Evolutionary conservation across 2,329 filamentous ascomycete genomes (phyloP), one percentile per base, ranked within the genome.

Genomic region (Exophiala alcalophila): DNA sequence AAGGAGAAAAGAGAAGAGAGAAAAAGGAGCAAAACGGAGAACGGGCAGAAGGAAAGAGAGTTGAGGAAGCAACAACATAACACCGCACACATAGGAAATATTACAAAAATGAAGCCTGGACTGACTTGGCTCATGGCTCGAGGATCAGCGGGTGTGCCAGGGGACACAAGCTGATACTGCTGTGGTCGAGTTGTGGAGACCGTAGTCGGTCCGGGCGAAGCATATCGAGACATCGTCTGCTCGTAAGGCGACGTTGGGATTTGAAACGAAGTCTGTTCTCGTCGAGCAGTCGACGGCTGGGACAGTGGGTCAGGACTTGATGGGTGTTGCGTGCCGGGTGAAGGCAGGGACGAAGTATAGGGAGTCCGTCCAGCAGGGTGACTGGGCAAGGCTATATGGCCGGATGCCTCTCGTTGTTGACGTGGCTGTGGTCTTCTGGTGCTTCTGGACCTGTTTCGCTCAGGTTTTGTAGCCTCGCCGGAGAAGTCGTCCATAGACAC

Each of bases 81-180:
- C 40, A 28, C 34, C 45, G 35, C 35, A 46, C 40, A 53, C 45
- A 52, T 53, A 54, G 49, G 51, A 50, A 55, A 53, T 44, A 47
- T 57, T 55, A 55, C 50, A 55, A 57, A 57, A 50, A 54, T 49
- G 34, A 55, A 55, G 27, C 50, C 53, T 40, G 52, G 54, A 57
- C 54, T 57, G 35, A 57, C 54, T 52, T 55, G 54, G 42, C 44
- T 55, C 50, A 57, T 53, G 21, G 49, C 37, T 34, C 49, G 45
- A 37, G 52, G 52, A 48, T 54, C 52, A 40, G 39, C 49, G 38
- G 52, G 52, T 27, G 47, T 51, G 34, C 50, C 54, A 38, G 52
- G 50, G 26, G 54, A 53, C 31, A 56, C 47, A 26, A 56, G 54
- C 42, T 54, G 51, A 46, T 54, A 56, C 23, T 45, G 49, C 40